Conservation (phyloP, 495 filamentous ascomycete genomes). For the Chaetomium cochliodes region DNA sequence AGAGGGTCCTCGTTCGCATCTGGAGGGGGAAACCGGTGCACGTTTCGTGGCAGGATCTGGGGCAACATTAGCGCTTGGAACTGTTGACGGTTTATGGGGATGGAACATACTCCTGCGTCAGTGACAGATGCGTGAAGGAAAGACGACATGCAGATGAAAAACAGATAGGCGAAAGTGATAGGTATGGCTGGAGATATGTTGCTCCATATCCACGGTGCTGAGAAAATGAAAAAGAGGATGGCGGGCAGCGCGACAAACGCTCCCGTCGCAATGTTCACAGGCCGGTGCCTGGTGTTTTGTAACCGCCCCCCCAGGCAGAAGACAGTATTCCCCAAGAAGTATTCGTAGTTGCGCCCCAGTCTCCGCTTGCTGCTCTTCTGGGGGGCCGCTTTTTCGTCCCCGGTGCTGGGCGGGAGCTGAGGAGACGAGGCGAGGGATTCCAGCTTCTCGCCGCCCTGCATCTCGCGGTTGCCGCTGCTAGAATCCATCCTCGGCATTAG, state of each 20-base stretch:
- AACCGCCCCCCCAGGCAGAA: conserved; percentile 84
- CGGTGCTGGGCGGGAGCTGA: conserved; percentile 44
- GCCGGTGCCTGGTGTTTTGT: conserved; percentile 83
- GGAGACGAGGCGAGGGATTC: conserved; percentile 75
- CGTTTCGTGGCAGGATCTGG: conserved; percentile 81
- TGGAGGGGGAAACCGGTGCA: conserved; percentile 56
- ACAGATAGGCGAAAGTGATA: conserved; percentile 84
- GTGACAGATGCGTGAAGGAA: conserved; percentile 88
- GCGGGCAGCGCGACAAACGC: conserved; percentile 72
- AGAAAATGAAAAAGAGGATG: conserved; percentile 80
- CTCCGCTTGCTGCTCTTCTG: conserved; percentile 37
- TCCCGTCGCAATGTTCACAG: conserved; percentile 89
- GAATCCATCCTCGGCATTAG: conserved; percentile 54
- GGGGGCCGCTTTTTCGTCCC: conserved; percentile 28
- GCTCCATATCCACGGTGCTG: conserved; percentile 86
- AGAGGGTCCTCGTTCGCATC: conserved; percentile 72
- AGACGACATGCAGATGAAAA: conserved; percentile 85
- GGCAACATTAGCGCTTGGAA: conserved; percentile 23
- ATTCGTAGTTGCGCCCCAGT: conserved; percentile 72
- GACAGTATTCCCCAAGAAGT: conserved; percentile 86
- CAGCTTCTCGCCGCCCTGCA: conserved; percentile 69
- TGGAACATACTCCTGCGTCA: conserved; percentile 78
- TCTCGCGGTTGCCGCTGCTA: conserved; percentile 51
- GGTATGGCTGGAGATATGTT: conserved; percentile 91
- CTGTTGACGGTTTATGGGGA: no score